A percentile compares a stretch with the other conserved stretches of the same genome.
phyloP scores from a whole-genome alignment of 306 rosid species.

The Arachis hypogaea region DNA sequence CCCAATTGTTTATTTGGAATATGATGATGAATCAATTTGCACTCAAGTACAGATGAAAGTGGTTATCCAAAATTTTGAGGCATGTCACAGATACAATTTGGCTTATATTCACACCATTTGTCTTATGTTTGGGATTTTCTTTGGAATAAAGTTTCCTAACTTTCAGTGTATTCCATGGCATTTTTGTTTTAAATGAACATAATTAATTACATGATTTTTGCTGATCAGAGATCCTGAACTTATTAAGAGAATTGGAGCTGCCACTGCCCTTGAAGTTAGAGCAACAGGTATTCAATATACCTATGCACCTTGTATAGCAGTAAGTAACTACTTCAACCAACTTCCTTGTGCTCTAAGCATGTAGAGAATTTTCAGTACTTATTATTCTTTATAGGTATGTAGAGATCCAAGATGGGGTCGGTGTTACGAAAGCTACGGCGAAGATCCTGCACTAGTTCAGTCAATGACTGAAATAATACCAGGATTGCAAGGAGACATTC shows the following conservation, averaged over 20 bases:
- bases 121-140: not conserved
- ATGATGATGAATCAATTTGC: conserved; percentile 8
- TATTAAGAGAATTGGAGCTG: conserved; percentile 56
- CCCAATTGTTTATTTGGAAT: not conserved
- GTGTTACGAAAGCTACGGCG: conserved; percentile 59
- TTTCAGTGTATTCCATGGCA: not conserved
- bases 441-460: conserved; percentile 50
- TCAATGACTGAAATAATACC: conserved; percentile 52
- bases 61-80: not conserved
- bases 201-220: conserved; percentile 1
- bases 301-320: conserved; percentile 58
- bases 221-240: conserved; percentile 53
- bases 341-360: not conserved
- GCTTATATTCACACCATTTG: not conserved
- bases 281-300: conserved; percentile 58
- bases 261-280: conserved; percentile 61
- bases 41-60: not conserved
- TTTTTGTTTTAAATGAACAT: not conserved
- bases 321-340: conserved; percentile 28
- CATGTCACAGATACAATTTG: not conserved
- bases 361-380: not conserved
- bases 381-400: conserved; percentile 46
- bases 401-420: conserved; percentile 70
- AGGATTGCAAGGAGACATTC: conserved; percentile 53
- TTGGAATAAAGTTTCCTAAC: not conserved